A percentile compares a stretch with the other conserved stretches of the same genome.
phyloP scores from a whole-genome alignment of 768 basidiomycete genomes.

The Suillus occidentalis region DNA sequence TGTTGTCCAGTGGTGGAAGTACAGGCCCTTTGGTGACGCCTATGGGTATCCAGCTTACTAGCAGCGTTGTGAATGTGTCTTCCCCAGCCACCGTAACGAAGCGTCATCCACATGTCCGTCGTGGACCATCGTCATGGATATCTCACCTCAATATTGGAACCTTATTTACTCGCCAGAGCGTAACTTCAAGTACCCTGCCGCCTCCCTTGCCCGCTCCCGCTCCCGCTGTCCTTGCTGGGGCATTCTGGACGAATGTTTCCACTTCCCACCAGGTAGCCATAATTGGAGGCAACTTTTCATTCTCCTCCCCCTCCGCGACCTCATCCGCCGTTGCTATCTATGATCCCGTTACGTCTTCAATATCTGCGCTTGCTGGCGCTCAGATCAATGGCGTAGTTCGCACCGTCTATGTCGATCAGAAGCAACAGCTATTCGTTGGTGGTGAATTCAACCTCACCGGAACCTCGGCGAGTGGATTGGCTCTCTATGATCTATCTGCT shows the following conservation, averaged over 20 bases:
- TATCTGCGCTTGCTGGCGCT: conserved; percentile 57
- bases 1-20: conserved; percentile 67
- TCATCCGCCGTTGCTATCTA: conserved; percentile 72
- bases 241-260: conserved; percentile 85
- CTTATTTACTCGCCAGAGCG: conserved; percentile 51
- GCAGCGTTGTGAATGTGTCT: conserved; percentile 32
- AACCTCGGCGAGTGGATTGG: conserved; percentile 65
- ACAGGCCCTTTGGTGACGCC: conserved; percentile 61
- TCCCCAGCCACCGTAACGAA: conserved; percentile 35
- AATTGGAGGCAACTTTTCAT: conserved; percentile 89
- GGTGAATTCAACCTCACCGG: conserved; percentile 74
- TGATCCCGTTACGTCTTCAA: conserved; percentile 47
- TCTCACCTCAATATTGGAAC: conserved; percentile 44
- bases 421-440: conserved; percentile 74
- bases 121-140: conserved; percentile 46
- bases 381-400: conserved; percentile 76
- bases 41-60: conserved; percentile 56
- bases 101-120: conserved; percentile 39
- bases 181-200: conserved; percentile 54
- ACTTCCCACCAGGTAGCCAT: conserved; percentile 67
- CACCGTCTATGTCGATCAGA: conserved; percentile 64
- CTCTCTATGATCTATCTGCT: conserved; percentile 71
- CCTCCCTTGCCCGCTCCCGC: conserved; percentile 55
- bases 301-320: conserved; percentile 39
- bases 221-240: conserved; percentile 81